These are phyloP conservation scores for Venturiaceae sp. DNA, from an alignment of 2,329 filamentous ascomycete species.

Conservation along the genomic window DNA sequence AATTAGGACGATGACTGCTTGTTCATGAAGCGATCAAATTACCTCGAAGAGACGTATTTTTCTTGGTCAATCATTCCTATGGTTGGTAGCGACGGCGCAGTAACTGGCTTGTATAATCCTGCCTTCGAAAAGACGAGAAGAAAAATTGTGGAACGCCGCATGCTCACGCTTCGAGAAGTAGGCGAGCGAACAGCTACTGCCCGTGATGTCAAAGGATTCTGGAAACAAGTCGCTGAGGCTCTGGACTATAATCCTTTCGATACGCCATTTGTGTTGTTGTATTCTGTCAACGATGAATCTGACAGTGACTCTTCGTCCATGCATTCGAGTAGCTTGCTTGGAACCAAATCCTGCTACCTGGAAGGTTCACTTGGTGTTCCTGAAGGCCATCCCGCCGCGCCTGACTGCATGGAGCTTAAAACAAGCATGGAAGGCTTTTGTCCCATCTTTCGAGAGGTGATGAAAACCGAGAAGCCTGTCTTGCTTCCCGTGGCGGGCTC, in stretches of 20 bases:
- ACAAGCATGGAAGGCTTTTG: conserved; percentile 64
- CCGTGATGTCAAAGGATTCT: conserved; percentile 64
- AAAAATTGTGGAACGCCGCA: conserved; percentile 68
- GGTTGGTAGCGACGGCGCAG: conserved; percentile 62
- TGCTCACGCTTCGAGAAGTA: conserved; percentile 69
- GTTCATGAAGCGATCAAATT: conserved; percentile 60
- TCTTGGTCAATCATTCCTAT: conserved; percentile 75
- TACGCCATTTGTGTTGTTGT: conserved; percentile 66
- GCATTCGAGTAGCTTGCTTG: conserved; percentile 54
- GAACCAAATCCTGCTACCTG: conserved; percentile 55
- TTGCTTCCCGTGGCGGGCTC: conserved; percentile 48
- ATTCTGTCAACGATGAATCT: conserved; percentile 61
- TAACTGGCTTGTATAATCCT: conserved; percentile 70
- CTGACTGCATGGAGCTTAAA: conserved; percentile 56
- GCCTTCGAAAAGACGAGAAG: conserved; percentile 72
- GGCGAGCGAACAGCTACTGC: conserved; percentile 65
- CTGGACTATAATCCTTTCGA: conserved; percentile 67
- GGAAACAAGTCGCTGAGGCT: conserved; percentile 58
- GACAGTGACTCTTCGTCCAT: conserved; percentile 66
- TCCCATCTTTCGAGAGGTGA: conserved; percentile 65
- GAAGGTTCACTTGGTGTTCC: conserved; percentile 65
- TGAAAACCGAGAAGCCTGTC: conserved; percentile 56
- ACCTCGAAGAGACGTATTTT: conserved; percentile 71
- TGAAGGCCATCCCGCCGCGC: conserved; percentile 50
- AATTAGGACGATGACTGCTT: conserved; percentile 59